These are phyloP conservation scores for Cyberlindnera veronae DNA, from an alignment of 805 yeast genomes.

Conservation along the genomic window DNA sequence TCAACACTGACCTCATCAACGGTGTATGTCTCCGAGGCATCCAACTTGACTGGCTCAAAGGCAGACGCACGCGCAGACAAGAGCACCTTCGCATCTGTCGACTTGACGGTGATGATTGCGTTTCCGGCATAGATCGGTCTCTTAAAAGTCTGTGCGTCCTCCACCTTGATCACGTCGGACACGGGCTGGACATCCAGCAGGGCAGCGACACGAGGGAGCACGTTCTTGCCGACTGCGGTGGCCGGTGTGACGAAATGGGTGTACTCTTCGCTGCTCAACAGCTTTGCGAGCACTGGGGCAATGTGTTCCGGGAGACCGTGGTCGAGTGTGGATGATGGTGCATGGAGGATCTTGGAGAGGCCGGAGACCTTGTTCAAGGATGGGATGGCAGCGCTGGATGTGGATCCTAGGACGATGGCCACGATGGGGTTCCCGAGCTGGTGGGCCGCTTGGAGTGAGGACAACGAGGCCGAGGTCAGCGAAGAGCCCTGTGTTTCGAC, in stretches of 20 bases:
- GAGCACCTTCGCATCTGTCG: conserved; percentile 61
- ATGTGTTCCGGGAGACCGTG: conserved; percentile 77
- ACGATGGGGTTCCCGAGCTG: conserved; percentile 74
- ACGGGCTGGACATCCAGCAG: conserved; percentile 82
- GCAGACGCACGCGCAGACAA: conserved; percentile 85
- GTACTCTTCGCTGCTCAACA: conserved; percentile 37
- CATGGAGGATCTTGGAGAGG: conserved; percentile 41
- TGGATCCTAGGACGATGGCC: conserved; percentile 71
- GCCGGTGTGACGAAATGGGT: conserved; percentile 79
- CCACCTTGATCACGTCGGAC: conserved; percentile 72
- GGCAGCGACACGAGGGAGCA: conserved; percentile 86
- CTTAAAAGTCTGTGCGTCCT: conserved; percentile 65
- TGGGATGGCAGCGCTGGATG: conserved; percentile 48
- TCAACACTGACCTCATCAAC: conserved; percentile 45
- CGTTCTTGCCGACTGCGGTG: conserved; percentile 82
- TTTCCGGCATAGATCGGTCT: conserved; percentile 98
- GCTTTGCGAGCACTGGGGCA: conserved; percentile 58
- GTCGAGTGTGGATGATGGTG: conserved; percentile 55
- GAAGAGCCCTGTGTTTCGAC: conserved; percentile 56
- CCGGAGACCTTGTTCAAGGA: conserved; percentile 51
- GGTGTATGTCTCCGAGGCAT: conserved; percentile 34
- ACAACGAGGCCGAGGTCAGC: conserved; percentile 64
- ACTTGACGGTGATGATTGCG: conserved; percentile 76
- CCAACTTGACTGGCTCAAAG: conserved; percentile 48
- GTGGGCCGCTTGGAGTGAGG: conserved; percentile 74